Percentiles rank a stretch among this genome's conserved stretches.
Evolutionary conservation across 805 yeast genomes (phyloP).

Genomic region (Yueomyces sinensis): DNA sequence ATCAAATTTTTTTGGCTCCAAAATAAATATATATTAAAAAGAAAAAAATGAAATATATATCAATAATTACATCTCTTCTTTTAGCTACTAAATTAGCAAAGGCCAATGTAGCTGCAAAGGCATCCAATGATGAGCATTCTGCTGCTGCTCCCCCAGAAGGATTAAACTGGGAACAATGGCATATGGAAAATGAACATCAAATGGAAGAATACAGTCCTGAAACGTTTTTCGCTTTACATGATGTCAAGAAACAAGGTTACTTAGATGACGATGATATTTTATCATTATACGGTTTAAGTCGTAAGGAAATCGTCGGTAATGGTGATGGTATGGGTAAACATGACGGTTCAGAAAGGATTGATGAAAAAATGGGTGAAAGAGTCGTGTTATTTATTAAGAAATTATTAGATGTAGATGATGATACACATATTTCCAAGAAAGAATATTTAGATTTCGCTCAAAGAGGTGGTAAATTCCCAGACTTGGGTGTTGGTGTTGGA

Average conservation of each 20-base stretch:
- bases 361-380: conserved; percentile 36
- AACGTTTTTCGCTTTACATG: conserved; percentile 73
- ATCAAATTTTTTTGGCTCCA: too few species aligned
- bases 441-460: conserved; percentile 57
- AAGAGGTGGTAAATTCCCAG: conserved; percentile 69
- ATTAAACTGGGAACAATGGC: conserved; percentile 70
- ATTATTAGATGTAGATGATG: conserved; percentile 52
- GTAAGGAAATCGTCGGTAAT: conserved; percentile 65
- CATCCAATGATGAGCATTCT: not conserved
- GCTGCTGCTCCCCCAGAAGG: conserved; percentile 29
- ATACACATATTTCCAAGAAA: conserved; percentile 47
- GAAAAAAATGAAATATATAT: not conserved
- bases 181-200: conserved; percentile 83
- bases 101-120: not conserved
- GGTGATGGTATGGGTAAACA: conserved; percentile 86
- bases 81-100: not conserved
- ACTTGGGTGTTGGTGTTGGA: conserved; percentile 86
- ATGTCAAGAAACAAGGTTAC: conserved; percentile 43
- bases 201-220: conserved; percentile 60
- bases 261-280: conserved; percentile 53
- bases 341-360: conserved; percentile 49
- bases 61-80: not conserved
- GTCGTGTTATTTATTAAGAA: conserved; percentile 43
- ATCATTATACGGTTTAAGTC: conserved; percentile 64
- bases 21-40: too few species aligned